These are phyloP conservation scores for Suillus luteus DNA, from an alignment of 768 basidiomycete species.

Conservation along the genomic window DNA sequence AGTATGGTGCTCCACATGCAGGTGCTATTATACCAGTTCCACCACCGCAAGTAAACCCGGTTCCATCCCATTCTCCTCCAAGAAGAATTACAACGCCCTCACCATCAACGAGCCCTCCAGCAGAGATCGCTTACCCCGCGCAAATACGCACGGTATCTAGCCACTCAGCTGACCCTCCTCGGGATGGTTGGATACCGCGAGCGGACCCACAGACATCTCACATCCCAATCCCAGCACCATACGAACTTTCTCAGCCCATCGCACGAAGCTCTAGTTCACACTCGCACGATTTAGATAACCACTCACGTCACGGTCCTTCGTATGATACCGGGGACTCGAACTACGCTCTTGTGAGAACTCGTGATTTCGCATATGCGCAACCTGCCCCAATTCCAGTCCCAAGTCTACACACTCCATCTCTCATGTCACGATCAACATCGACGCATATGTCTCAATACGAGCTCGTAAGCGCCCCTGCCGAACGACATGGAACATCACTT, in stretches of 20 bases:
- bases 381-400: slow-evolving; percentile 14
- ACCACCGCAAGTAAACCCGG: slow-evolving; percentile 16
- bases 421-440: slow-evolving; percentile 27
- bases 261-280: slow-evolving; percentile 20
- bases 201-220: slow-evolving; percentile 29
- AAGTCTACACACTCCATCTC: slow-evolving; percentile 23
- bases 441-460: slow-evolving; percentile 36
- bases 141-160: slow-evolving; percentile 27
- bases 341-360: slow-evolving; percentile 27
- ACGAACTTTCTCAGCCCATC: slow-evolving; percentile 19
- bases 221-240: slow-evolving; percentile 27
- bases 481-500: slow-evolving; percentile 24
- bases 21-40: slow-evolving; percentile 27
- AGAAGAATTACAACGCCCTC: slow-evolving; percentile 14
- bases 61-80: slow-evolving; percentile 18
- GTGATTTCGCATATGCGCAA: slow-evolving; percentile 33
- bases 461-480: slow-evolving; percentile 25
- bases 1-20: slow-evolving; percentile 18
- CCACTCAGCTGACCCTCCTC: slow-evolving; percentile 15
- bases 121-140: slow-evolving; percentile 31
- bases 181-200: slow-evolving; percentile 33
- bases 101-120: slow-evolving; percentile 8
- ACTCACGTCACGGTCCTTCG: neutral
- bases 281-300: slow-evolving; percentile 19
- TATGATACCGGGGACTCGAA: slow-evolving; percentile 1